Conservation (phyloP, 352 stramenopile genomes). For the Phytophthora chlamydospora region DNA sequence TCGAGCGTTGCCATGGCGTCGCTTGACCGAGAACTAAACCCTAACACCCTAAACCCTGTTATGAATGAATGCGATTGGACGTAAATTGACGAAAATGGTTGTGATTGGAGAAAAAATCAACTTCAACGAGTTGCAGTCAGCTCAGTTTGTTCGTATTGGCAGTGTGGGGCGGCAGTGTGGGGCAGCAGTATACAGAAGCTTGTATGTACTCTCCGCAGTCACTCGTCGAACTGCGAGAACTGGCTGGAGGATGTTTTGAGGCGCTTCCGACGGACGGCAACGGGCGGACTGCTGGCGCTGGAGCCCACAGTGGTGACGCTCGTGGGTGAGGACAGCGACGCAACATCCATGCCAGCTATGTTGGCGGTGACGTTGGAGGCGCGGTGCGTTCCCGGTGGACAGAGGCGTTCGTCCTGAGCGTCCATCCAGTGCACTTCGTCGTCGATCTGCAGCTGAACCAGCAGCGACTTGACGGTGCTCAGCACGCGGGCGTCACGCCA, state of each 20-base stretch:
- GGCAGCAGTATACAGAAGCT: neutral
- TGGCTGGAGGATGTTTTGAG: conserved; percentile 25
- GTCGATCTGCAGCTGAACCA: conserved; percentile 54
- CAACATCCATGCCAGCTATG: neutral
- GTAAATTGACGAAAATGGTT: neutral
- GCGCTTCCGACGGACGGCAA: conserved; percentile 15
- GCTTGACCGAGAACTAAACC: too few relatives aligned
- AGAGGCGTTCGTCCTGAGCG: conserved; percentile 68
- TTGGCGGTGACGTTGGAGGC: conserved; percentile 39
- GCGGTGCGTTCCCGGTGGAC: conserved; percentile 60
- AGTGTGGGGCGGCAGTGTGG: neutral
- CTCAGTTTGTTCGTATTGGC: neutral
- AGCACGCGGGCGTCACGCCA: conserved; percentile 59
- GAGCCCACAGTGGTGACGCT: conserved; percentile 12
- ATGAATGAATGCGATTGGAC: too few relatives aligned
- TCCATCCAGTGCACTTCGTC: conserved; percentile 58
- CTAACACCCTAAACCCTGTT: too few relatives aligned
- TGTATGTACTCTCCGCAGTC: neutral
- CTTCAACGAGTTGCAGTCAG: conserved; percentile 24
- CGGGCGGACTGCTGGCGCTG: conserved; percentile 22
- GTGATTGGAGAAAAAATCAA: conserved; percentile 23
- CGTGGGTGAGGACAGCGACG: conserved; percentile 15
- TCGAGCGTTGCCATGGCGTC: conserved; percentile 17
- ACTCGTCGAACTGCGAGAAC: conserved; percentile 19
- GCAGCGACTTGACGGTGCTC: conserved; percentile 30